Conservation (phyloP, 495 filamentous ascomycete species). For the Aspergillus sclerotioniger region DNA sequence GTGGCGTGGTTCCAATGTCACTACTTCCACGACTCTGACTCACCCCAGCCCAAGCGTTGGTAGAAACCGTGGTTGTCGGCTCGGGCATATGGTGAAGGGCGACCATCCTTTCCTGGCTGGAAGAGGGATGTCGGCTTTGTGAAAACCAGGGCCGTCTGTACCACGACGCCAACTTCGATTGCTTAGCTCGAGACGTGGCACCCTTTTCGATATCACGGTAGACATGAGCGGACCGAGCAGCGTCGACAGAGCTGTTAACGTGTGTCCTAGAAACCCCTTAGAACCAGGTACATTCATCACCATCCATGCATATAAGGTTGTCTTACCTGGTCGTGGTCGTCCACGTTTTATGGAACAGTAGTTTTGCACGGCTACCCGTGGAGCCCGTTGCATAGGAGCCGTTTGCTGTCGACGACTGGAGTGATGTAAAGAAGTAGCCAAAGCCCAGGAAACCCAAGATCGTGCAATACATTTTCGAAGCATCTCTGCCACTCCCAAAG, state of each 20-base stretch:
- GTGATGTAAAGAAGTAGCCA: constrained; percentile 24
- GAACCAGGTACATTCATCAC: not conserved
- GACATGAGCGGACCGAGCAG: not conserved
- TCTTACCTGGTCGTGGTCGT: constrained; percentile 20
- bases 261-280: constrained; percentile 8
- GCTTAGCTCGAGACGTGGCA: not conserved
- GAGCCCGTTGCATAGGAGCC: constrained; percentile 14
- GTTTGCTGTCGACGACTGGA: constrained; percentile 16
- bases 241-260: constrained; percentile 5
- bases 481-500: constrained; percentile 80
- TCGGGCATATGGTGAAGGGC: constrained; percentile 22
- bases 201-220: constrained; percentile 31
- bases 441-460: constrained; percentile 32
- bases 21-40: constrained; percentile 26
- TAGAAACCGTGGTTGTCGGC: constrained; percentile 28
- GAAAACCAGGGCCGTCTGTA: constrained; percentile 13
- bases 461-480: constrained; percentile 65
- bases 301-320: too few relatives aligned
- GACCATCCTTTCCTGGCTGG: constrained; percentile 12
- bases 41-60: constrained; percentile 39
- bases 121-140: constrained; percentile 13
- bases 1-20: constrained; percentile 18
- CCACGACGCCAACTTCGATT: constrained; percentile 15
- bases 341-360: constrained; percentile 26
- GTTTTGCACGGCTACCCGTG: constrained; percentile 24